Conservation (phyloP, 441 rosid genomes). For the Erysimum cheiri region DNA sequence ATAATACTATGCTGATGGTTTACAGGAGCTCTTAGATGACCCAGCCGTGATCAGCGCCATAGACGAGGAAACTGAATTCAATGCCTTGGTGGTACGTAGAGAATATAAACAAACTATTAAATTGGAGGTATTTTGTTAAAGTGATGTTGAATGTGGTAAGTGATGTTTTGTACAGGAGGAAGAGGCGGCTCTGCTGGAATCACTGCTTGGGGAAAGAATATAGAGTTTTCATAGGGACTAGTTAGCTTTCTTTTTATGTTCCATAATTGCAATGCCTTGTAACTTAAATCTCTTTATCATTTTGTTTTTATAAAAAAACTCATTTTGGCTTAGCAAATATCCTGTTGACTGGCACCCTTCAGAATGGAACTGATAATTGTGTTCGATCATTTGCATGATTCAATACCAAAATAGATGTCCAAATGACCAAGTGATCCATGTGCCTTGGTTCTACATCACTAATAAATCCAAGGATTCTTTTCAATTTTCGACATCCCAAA, state of each 20-base stretch:
- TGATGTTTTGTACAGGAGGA: conserved; percentile 69
- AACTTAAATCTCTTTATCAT: neutral
- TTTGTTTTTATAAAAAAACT: conserved; percentile 13
- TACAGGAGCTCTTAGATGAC: conserved; percentile 89
- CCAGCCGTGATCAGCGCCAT: conserved; percentile 74
- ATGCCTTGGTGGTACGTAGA: conserved; percentile 83
- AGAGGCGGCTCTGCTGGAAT: conserved; percentile 87
- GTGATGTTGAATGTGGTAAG: conserved; percentile 21
- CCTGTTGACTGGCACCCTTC: neutral
- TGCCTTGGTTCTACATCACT: neutral
- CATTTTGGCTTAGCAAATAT: conserved; percentile 2
- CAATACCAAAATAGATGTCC: neutral
- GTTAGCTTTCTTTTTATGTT: conserved; percentile 31
- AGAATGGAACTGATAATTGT: neutral
- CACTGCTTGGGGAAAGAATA: conserved; percentile 73
- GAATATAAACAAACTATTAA: neutral
- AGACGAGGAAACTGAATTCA: conserved; percentile 96
- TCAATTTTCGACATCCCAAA: neutral
- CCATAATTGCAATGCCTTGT: conserved; percentile 19
- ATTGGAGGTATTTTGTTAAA: neutral
- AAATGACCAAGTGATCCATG: neutral
- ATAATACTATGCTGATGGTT: conserved; percentile 20
- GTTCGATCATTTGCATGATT: neutral
- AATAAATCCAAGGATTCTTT: neutral
- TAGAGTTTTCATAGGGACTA: conserved; percentile 17